These are phyloP conservation scores for Eudorina sp. DNA, from an alignment of 139 green algal genomes.

Conservation along the genomic window DNA sequence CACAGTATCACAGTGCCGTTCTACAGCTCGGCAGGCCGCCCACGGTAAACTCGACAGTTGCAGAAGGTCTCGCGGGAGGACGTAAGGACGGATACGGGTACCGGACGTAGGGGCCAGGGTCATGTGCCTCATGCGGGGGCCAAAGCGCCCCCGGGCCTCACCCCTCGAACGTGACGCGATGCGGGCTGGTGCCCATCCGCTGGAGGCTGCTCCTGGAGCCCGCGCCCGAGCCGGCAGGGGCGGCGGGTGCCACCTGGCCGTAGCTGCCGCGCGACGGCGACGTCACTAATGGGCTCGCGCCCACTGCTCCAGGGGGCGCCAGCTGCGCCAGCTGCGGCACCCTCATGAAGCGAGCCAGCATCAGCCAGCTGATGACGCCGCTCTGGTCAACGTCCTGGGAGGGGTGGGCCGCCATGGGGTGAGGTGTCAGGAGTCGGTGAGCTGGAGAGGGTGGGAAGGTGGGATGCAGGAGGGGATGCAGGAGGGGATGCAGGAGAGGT, in stretches of 20 bases:
- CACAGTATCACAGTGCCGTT: too few relatives aligned
- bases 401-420: not conserved
- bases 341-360: constrained; percentile 45
- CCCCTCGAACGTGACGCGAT: constrained; percentile 33
- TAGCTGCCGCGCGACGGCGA: not conserved
- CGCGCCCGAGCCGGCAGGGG: too few relatives aligned
- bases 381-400: constrained; percentile 42
- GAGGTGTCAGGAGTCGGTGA: not conserved
- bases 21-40: too few relatives aligned
- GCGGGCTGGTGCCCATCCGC: constrained; percentile 3
- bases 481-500: not conserved
- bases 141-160: too few relatives aligned
- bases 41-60: too few relatives aligned
- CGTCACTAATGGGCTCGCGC: not conserved
- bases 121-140: too few relatives aligned
- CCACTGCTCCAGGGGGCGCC: not conserved
- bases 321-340: constrained; percentile 19
- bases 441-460: too few relatives aligned
- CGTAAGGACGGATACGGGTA: too few relatives aligned
- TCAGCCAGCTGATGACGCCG: constrained; percentile 34
- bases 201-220: not conserved
- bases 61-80: too few relatives aligned
- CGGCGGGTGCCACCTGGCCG: not conserved
- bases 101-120: too few relatives aligned
- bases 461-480: not conserved